Conservation (phyloP, 306 rosid genomes). For the Sphenostylis stenocarpa region DNA sequence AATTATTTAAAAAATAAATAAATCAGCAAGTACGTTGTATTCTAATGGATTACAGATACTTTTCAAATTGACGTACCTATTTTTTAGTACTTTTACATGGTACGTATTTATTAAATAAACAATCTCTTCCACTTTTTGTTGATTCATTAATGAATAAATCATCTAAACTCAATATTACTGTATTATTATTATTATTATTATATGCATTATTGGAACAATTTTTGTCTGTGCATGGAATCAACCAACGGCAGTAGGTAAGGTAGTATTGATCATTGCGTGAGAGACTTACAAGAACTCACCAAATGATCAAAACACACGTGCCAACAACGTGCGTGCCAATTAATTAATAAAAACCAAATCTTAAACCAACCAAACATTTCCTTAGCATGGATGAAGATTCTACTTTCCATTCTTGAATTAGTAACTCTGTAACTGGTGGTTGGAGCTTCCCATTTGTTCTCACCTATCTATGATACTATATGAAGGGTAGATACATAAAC, state of each 20-base stretch:
- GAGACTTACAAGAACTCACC: background rate
- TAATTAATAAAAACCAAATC: background rate
- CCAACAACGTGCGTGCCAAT: background rate
- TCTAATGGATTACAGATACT: no score
- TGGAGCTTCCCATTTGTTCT: conserved; percentile 5
- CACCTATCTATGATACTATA: background rate
- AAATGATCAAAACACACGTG: background rate
- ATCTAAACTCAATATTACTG: no score
- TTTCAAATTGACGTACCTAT: no score
- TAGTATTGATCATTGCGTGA: no score
- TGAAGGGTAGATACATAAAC: background rate
- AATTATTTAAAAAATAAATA: no score
- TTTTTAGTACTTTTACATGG: no score
- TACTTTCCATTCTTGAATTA: background rate
- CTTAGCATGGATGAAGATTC: background rate
- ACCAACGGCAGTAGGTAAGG: no score
- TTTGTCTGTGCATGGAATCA: background rate
- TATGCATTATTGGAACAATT: background rate
- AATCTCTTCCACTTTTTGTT: background rate
- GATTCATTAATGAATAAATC: background rate
- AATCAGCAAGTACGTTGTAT: no score
- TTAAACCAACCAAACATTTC: background rate
- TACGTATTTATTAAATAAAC: background rate
- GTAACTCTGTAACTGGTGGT: background rate
- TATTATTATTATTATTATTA: no score